Base-by-base conservation (phyloP, 2,329 filamentous ascomycete genomes). In the Lasiodiplodia hormozganensis region DNA sequence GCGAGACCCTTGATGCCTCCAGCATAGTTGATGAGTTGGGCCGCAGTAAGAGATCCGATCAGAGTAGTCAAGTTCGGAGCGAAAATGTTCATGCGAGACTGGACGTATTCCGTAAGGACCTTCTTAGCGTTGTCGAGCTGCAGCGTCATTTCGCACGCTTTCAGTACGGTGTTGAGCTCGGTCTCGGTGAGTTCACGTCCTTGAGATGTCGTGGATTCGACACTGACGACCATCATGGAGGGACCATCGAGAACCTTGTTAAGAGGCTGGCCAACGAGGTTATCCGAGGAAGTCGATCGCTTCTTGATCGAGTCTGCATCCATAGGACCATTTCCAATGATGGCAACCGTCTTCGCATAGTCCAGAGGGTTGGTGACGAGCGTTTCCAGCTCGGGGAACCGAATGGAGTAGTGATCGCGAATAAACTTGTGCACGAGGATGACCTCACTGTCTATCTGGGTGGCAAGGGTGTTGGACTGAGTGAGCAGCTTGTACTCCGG, bases 71-170 rank as follows among this genome's bases (percentile, higher is more conserved):
- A 82, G 75, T 99, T 99, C 0, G 96, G 96, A 4, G 96, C 96
- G 77, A 98, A 98, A 40, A 97, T 86, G 73, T 92, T 96, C 93
- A 99, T 98, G 70, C 96, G 92, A 43, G 95, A 97, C 81, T 97
- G 93, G 18, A 99, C 96, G 76, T 97, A 99, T 77, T 96, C 91
- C 2, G 93, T 97, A 67, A 99, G 86, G 0, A 90, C 92, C 70
- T 88, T 90, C 80, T 97, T 97, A 34, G 95, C 94, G 72, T 87
- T 89, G 78, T 98, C 93, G 11, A 99, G 88, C 47, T 90, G 87
- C n/a, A 98, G 85, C 11, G 93, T 91, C 88, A 96, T 96, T 71
- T 94, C 89, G 80, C 94, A 97, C 10, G 94, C 95, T 65, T 87
- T 86, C 34, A 91, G 82, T 23, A 97, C 90, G 31, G 88, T 86